Conservation (phyloP, 2,329 filamentous ascomycete species). For the Fonsecaea pugnacius region DNA sequence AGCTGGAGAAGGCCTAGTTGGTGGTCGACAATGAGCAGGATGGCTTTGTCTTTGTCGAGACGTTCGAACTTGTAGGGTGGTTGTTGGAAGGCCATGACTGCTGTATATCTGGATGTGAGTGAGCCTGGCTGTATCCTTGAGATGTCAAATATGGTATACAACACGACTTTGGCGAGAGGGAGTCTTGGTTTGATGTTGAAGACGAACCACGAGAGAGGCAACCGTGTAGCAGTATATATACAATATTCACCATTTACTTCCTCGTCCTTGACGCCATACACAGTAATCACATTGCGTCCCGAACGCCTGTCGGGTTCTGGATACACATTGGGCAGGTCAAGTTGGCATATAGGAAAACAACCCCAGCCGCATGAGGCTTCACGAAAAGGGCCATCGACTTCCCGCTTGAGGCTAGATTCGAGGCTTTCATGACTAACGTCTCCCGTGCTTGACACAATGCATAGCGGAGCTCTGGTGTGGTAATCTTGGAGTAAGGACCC, state of each 20-base stretch:
- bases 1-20: slow-evolving; percentile 45
- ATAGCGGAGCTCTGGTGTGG: slow-evolving; percentile 12
- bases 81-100: slow-evolving; percentile 6
- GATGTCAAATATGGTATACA: neutral
- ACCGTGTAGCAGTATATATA: slow-evolving; percentile 1
- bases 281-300: slow-evolving; percentile 5
- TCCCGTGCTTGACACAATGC: neutral
- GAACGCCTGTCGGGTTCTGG: neutral
- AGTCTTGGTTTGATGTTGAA: neutral
- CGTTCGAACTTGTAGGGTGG: slow-evolving; percentile 28
- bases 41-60: slow-evolving; percentile 35
- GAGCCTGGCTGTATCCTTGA: neutral
- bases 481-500: slow-evolving; percentile 5
- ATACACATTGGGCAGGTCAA: neutral
- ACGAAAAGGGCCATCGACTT: slow-evolving; percentile 12
- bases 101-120: neutral
- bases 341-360: neutral
- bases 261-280: neutral
- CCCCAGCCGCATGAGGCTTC: neutral
- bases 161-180: neutral
- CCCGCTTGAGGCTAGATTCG: slow-evolving; percentile 5
- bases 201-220: neutral
- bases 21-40: slow-evolving; percentile 41
- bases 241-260: neutral
- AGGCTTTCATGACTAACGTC: slow-evolving; percentile 14